Conservation (phyloP, 1,284 basidiomycete species). For the Sporisorium sorghi region DNA sequence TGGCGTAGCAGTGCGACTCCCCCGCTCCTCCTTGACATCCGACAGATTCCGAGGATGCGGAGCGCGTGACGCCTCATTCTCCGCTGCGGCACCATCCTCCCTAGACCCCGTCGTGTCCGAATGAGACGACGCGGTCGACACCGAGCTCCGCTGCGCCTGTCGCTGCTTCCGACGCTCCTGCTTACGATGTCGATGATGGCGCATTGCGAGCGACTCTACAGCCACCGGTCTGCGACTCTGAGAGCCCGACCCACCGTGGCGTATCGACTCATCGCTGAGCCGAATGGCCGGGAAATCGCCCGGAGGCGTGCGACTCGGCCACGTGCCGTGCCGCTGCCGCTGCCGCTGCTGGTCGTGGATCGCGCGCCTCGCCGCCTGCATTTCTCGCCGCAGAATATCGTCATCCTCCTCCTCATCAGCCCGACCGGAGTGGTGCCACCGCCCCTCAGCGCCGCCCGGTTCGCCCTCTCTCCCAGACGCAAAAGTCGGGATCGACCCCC, state of each 20-base stretch:
- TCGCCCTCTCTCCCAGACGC: conserved; percentile 5
- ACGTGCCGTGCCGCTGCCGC: background rate
- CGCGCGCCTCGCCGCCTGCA: conserved; percentile 29
- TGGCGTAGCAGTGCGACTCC: conserved; percentile 10
- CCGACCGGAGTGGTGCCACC: conserved; percentile 9
- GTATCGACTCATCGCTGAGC: conserved; percentile 28
- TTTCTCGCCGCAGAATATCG: conserved; percentile 26
- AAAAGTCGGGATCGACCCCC: conserved; percentile 13
- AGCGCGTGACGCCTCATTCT: conserved; percentile 6
- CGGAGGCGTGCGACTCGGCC: conserved; percentile 1
- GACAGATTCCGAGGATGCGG: conserved; percentile 33
- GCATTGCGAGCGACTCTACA: conserved; percentile 48
- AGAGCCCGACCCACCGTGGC: background rate
- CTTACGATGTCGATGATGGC: conserved; percentile 34
- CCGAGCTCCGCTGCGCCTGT: conserved; percentile 20
- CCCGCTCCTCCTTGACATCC: conserved; percentile 40
- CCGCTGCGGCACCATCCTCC: background rate
- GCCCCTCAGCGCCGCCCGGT: no score
- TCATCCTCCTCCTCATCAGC: background rate
- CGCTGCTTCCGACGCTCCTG: conserved; percentile 30
- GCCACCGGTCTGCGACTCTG: conserved; percentile 40
- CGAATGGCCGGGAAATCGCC: conserved; percentile 39
- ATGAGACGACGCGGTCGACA: conserved; percentile 21
- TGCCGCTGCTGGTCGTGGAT: conserved; percentile 31
- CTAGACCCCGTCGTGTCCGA: conserved; percentile 13